Base-by-base conservation (phyloP, 352 stramenopile species). In the Phytophthora sp. region DNA sequence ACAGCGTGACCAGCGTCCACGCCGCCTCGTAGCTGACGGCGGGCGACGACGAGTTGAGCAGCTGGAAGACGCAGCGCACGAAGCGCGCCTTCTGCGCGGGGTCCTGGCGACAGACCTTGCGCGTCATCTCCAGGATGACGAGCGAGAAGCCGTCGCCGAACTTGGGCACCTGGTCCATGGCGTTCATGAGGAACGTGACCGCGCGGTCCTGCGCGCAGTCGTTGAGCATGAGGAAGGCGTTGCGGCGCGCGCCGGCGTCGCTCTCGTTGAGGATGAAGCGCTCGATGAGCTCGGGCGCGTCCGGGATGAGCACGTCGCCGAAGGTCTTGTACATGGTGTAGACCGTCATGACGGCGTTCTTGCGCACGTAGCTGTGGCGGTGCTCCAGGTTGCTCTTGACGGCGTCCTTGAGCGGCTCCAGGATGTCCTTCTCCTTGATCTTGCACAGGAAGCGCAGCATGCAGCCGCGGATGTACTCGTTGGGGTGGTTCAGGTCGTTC, bases 391-490 rank as follows among this genome's bases (percentile, higher is more conserved):
- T 99, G 43, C 86, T 88, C 80, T 99, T 99, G 45, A 99, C 79
- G 17, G 87, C 87, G 72, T 96, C 87, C 48, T 94, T 96, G 39
- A 96, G 77, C 27, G 87, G 87, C 70, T 96, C 86, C 31, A 95
- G 65, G 52, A 95, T 98, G 66, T 99, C 98, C 54, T 95, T 91
- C 66, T 99, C 98, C 59, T 98, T 98, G 63, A 99, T 94, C 78
- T 99, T 99, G 78, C 97, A 99, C 26, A 99, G 79, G 66, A 99
- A 99, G 20, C 98, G 89, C 45, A 99, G 84, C 90, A 99, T 99
- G 59, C 87, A 99, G 57, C 97, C 98, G 42, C 98, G 96, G 42
- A 99, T 98, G 77, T 97, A 99, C 84, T 99, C 98, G 75, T 99
- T 99, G 39, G 98, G 96, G 79, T 99, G 97, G 70, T 99, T 99